These are phyloP conservation scores for Dictyostelium brefeldianum DNA, from an alignment of 78 protist species.

Conservation along the genomic window DNA sequence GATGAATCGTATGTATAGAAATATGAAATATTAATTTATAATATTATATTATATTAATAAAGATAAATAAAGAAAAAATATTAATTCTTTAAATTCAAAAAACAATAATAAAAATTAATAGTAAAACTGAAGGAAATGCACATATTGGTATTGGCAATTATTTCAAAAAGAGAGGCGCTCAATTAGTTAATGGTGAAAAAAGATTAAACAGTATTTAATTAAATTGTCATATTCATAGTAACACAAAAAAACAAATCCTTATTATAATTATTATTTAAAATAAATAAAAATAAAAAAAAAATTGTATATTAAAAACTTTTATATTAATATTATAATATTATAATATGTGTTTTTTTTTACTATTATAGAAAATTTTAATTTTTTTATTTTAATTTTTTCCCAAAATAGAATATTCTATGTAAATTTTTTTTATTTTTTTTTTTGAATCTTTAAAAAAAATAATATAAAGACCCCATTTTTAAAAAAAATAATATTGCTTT, in stretches of 20 bases:
- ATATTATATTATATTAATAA: neutral
- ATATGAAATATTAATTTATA: neutral
- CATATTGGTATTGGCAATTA: neutral
- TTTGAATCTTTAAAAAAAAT: neutral
- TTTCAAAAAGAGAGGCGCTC: slow-evolving; percentile 6
- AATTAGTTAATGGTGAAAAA: neutral
- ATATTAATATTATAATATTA: too few species aligned
- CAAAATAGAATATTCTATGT: neutral
- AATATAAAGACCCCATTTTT: too few species aligned
- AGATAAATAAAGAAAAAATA: neutral
- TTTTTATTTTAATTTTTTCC: neutral
- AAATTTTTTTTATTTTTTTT: neutral
- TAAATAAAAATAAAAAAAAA: neutral
- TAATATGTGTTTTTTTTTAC: neutral
- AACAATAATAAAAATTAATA: neutral
- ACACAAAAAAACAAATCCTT: neutral
- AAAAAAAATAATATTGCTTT: neutral
- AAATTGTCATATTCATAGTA: neutral
- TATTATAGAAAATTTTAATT: neutral
- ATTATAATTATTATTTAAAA: neutral
- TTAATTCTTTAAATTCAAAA: neutral
- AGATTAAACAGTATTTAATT: neutral
- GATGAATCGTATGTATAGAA: neutral
- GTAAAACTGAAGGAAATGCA: neutral
- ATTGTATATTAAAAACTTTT: neutral